phyloP scores from a whole-genome alignment of 176 grass and related monocot genomes.

The Oryza glumipatula region DNA sequence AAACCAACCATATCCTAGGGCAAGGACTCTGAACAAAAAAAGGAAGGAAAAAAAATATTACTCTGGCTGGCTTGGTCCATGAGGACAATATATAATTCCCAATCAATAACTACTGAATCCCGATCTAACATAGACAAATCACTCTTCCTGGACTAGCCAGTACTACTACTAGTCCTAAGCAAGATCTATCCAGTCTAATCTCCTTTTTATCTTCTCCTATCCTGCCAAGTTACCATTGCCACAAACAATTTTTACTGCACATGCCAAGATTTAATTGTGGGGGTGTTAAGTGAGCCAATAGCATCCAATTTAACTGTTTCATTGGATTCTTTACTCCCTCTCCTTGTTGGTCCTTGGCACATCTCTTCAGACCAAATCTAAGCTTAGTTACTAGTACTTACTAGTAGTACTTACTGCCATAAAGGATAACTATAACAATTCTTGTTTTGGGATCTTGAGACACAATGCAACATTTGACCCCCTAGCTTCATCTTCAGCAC shows the following conservation, averaged over 20 bases:
- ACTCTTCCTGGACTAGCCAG: conserved; percentile 10
- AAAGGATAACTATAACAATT: conserved; percentile 33
- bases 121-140: conserved; percentile 48
- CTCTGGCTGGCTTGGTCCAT: conserved; percentile 20
- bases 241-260: conserved; percentile 27
- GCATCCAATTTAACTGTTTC: conserved; percentile 39
- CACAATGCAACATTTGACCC: conserved; percentile 36
- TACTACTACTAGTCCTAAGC: conserved; percentile 5
- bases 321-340: conserved; percentile 46
- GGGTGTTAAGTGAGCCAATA: not conserved
- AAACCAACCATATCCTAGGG: conserved; percentile 41
- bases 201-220: conserved; percentile 7
- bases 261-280: conserved; percentile 21
- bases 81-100: conserved; percentile 5
- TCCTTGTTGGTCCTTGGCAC: conserved; percentile 32
- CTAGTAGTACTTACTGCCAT: not conserved
- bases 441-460: conserved; percentile 49
- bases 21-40: conserved; percentile 4
- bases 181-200: conserved; percentile 32
- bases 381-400: conserved; percentile 16
- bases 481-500: conserved; percentile 23
- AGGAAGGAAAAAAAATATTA: not conserved
- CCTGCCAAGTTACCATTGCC: not conserved
- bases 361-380: conserved; percentile 35
- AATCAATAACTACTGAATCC: conserved; percentile 28